These are phyloP conservation scores for Sugiyamaella castrensis DNA, from an alignment of 1,139 yeast genomes.

Conservation along the genomic window DNA sequence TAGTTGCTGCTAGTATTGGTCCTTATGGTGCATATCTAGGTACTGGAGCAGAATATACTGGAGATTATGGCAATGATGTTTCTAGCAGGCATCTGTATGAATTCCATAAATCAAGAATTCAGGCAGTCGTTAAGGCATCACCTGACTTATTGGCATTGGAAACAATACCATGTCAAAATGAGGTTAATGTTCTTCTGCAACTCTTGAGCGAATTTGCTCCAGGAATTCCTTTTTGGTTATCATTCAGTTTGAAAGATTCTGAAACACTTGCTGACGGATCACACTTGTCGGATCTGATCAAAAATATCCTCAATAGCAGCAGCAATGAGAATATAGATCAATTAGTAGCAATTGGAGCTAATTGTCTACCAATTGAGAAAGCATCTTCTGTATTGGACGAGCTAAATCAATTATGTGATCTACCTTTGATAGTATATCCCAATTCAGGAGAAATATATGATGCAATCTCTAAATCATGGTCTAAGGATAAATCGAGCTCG, in stretches of 20 bases:
- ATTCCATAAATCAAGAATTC: slow-evolving; percentile 52
- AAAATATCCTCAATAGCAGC: too few species aligned
- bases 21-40: slow-evolving; percentile 69
- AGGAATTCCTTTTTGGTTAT: slow-evolving; percentile 34
- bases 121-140: slow-evolving; percentile 40
- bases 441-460: slow-evolving; percentile 56
- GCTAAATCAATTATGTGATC: slow-evolving; percentile 14
- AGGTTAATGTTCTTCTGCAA: slow-evolving; percentile 42
- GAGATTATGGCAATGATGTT: slow-evolving; percentile 46
- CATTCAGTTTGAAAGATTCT: slow-evolving; percentile 39
- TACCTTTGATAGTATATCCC: slow-evolving; percentile 49
- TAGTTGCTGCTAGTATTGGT: slow-evolving; percentile 62
- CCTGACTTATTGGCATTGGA: slow-evolving; percentile 61
- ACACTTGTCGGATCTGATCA: slow-evolving; percentile 26
- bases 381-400: slow-evolving; percentile 31
- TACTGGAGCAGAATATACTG: slow-evolving; percentile 68
- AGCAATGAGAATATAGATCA: slow-evolving; percentile 16
- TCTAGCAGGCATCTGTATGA: slow-evolving; percentile 37
- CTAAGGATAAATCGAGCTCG: neutral
- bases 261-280: slow-evolving; percentile 46
- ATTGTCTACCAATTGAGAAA: slow-evolving; percentile 42
- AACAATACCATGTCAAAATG: slow-evolving; percentile 58
- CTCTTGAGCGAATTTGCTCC: slow-evolving; percentile 27
- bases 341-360: slow-evolving; percentile 44
- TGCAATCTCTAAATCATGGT: slow-evolving; percentile 39